These are phyloP conservation scores for Cordyceps cateniannulata DNA, from an alignment of 2,329 filamentous ascomycete genomes.

Conservation along the genomic window DNA sequence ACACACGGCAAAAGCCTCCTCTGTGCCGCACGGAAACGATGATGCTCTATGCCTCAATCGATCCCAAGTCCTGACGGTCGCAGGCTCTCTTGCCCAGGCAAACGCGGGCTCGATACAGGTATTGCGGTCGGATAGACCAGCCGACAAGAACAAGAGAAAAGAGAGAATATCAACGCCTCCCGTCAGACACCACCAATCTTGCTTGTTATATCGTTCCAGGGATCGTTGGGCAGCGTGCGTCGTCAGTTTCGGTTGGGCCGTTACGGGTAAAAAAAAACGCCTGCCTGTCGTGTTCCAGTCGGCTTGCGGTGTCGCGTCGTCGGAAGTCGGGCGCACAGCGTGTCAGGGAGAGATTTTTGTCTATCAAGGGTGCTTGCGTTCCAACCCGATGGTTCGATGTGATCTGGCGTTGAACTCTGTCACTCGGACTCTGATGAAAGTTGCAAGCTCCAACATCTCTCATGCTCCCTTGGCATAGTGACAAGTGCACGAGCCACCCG, in stretches of 20 bases:
- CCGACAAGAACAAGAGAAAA: conserved; percentile 1
- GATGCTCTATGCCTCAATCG: conserved; percentile 56
- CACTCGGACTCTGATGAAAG: background rate
- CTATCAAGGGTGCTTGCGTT: too few species aligned
- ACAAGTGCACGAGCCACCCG: conserved; percentile 9
- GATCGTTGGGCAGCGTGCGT: conserved; percentile 12
- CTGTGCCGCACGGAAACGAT: conserved; percentile 40
- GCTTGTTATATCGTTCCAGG: background rate
- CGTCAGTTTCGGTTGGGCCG: conserved; percentile 3
- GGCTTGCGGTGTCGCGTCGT: background rate
- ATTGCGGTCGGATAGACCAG: conserved; percentile 7
- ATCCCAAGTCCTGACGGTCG: conserved; percentile 13
- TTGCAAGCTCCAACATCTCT: background rate
- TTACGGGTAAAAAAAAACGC: background rate
- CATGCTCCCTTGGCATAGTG: background rate
- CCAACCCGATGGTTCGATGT: background rate
- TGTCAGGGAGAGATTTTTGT: background rate
- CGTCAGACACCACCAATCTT: conserved; percentile 6
- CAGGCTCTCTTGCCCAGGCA: conserved; percentile 1
- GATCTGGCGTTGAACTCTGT: background rate
- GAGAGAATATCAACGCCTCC: conserved; percentile 2
- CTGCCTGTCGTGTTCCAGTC: background rate
- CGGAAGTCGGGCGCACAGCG: background rate
- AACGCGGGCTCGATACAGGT: conserved; percentile 10
- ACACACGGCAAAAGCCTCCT: conserved; percentile 34